These are phyloP conservation scores for Caloboletus inedulis DNA, from an alignment of 1,284 basidiomycete species.

Conservation along the genomic window DNA sequence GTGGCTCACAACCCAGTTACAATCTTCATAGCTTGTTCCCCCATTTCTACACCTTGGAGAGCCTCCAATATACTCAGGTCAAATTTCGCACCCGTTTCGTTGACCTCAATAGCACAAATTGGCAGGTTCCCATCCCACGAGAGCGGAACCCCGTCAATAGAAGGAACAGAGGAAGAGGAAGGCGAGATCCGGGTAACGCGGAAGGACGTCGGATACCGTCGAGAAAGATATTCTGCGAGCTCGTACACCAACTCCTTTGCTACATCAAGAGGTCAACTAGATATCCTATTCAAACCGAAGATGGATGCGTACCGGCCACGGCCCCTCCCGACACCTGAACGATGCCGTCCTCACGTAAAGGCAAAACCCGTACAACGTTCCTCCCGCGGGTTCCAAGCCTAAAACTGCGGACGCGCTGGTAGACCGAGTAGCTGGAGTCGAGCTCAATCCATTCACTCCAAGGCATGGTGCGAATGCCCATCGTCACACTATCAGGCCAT, in stretches of 20 bases:
- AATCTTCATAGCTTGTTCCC: conserved; percentile 58
- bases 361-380: conserved; percentile 47
- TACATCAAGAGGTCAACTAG: conserved; percentile 22
- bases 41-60: conserved; percentile 27
- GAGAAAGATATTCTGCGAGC: conserved; percentile 58
- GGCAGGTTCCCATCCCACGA: conserved; percentile 50
- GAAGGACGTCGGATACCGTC: conserved; percentile 59
- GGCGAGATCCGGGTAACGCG: conserved; percentile 42
- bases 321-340: conserved; percentile 48
- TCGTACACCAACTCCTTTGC: conserved; percentile 65
- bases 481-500: conserved; percentile 63
- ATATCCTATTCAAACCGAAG: conserved; percentile 25
- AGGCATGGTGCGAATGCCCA: conserved; percentile 63
- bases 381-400: conserved; percentile 50
- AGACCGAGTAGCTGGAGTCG: conserved; percentile 51
- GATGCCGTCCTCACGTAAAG: conserved; percentile 37
- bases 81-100: conserved; percentile 51
- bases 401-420: conserved; percentile 52
- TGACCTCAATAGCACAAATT: conserved; percentile 48
- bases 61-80: conserved; percentile 40
- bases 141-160: conserved; percentile 36
- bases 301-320: conserved; percentile 44
- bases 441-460: conserved; percentile 70
- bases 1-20: conserved; percentile 53
- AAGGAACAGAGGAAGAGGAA: conserved; percentile 11